Evolutionary conservation across 2,329 filamentous ascomycete genomes (phyloP), one percentile per base, ranked within the genome.

Genomic region (Colletotrichum sp.): DNA sequence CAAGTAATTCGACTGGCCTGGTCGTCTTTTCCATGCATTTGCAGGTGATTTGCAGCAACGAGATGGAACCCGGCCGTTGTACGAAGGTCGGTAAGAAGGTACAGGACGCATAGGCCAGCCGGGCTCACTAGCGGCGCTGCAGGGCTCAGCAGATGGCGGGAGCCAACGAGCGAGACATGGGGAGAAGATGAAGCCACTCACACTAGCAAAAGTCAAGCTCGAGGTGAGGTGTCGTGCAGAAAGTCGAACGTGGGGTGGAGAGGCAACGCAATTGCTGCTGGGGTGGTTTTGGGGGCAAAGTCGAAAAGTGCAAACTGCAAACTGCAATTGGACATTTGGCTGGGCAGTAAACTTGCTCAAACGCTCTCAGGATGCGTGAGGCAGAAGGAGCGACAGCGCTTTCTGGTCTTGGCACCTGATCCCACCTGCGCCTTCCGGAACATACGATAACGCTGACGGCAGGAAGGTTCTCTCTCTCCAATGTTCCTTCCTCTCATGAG

Each of bases 321-420:
- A 44, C 44, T 67, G 59, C 26, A 18, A 69, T 71, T 71, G 55
- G 75, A 13, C 32, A 32, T 66, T 26, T 26, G 36, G 36, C 26
- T 24, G 57, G 44, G 44, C 44, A 52, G 36, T 73, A 79, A 80
- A 80, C 79, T 79, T 80, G 79, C 79, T 79, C 79, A 80, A 80
- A 80, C 32, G 65, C 72, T 75, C 79, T 78, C 79, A 78, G 69
- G 16, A 71, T 30, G 62, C 21, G 62, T 52, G 68, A 71, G 60
- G 63, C 30, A 52, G 44, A 21, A 64, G 73, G 71, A 75, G 69
- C 55, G 62, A 72, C 64, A 72, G 72, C 62, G 57, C 24, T 44
- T 72, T 73, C 70, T 73, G 66, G 73, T 16, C 72, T 64, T 62
- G 69, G 62, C 63, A 34, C 21, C 30, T 59, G 44, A 34, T 21